Base-by-base conservation (phyloP, 225 moss, liverwort and hornwort genomes). In the Antitrichia curtipendula region DNA sequence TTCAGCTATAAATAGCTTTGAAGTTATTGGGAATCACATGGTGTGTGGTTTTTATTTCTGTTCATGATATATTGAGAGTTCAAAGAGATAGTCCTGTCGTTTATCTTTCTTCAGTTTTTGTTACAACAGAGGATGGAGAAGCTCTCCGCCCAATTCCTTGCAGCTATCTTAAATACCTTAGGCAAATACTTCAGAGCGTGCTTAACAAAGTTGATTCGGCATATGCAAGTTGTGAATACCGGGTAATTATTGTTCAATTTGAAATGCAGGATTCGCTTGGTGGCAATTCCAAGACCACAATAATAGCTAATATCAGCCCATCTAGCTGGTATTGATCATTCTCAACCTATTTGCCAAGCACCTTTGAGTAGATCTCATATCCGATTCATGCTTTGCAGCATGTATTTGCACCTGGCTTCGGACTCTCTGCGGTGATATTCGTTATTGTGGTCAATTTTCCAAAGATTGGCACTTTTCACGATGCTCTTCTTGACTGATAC, bases 281-380 rank as follows among this genome's bases (percentile, higher is more conserved):
- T 76, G 97, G 97, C 86, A 98, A 98, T 85, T 98, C 97, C 59
- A 98, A 98, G 91, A 96, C 97, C 65, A 98, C 93, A 40, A 96
- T 98, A 84, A 95, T 98, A 41, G 98, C 96, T 9, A 98, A 96
- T 73, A 93, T 98, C 86, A 98, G 97, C 85, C 96, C 97, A 75
- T 96, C 97, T 49, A 95, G 93, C 90, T 96, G 97, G 97, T 98
- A 94, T 65, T 81, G 59, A 75, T 58, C 82, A 82, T 57, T 74
- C 80, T 78, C 71, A 64, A 29, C 41, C 61, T 80, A 61, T 70
- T 82, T 82, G 68, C 69, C 28, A 40, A 75, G 73, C 86, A 79
- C 60, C 56, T 83, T 80, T 54, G 16, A 65, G 41, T 85, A 63
- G 63, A 82, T 85, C 64, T 78, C 52, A 31, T 64, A 43, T 61